A percentile compares a stretch with the other conserved stretches of the same genome.
phyloP scores from a whole-genome alignment of 1,139 yeast species.

The Geotrichum reessii region DNA sequence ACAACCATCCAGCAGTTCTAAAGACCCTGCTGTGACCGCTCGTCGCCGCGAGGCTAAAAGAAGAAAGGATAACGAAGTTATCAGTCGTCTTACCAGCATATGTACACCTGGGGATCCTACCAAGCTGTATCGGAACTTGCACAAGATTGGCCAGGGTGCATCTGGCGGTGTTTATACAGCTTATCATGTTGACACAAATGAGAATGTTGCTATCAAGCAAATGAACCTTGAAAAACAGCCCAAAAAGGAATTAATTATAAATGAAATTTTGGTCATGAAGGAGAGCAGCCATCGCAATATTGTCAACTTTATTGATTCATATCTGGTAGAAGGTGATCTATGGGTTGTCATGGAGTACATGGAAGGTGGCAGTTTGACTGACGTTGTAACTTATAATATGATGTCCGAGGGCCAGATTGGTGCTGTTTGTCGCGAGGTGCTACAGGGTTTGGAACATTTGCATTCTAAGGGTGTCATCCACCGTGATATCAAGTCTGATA shows the following conservation, averaged over 20 bases:
- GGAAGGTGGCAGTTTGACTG: slow-evolving; percentile 97
- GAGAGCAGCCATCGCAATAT: slow-evolving; percentile 87
- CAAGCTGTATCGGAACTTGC: slow-evolving; percentile 56
- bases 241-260: slow-evolving; percentile 85
- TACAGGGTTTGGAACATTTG: slow-evolving; percentile 76
- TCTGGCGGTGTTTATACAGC: slow-evolving; percentile 97
- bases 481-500: slow-evolving; percentile 93
- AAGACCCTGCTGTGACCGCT: slow-evolving; percentile 39
- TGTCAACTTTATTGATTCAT: slow-evolving; percentile 88
- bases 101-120: slow-evolving; percentile 91
- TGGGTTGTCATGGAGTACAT: slow-evolving; percentile 98
- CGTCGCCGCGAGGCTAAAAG: slow-evolving; percentile 73
- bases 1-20: slow-evolving; percentile 30
- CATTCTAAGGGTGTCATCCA: slow-evolving; percentile 94
- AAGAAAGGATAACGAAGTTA: slow-evolving; percentile 60
- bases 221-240: slow-evolving; percentile 93
- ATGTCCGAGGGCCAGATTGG: slow-evolving; percentile 98
- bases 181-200: slow-evolving; percentile 53
- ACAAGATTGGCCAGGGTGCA: slow-evolving; percentile 96
- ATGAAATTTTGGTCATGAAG: slow-evolving; percentile 93
- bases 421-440: slow-evolving; percentile 88
- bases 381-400: slow-evolving; percentile 89
- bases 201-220: slow-evolving; percentile 88
- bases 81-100: slow-evolving; percentile 64
- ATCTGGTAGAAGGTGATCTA: slow-evolving; percentile 56